A percentile compares a stretch with the other conserved stretches of the same genome.
These are phyloP conservation scores for Leucocoprinus leucothites DNA, from an alignment of 768 basidiomycete genomes.

Conservation along the genomic window DNA sequence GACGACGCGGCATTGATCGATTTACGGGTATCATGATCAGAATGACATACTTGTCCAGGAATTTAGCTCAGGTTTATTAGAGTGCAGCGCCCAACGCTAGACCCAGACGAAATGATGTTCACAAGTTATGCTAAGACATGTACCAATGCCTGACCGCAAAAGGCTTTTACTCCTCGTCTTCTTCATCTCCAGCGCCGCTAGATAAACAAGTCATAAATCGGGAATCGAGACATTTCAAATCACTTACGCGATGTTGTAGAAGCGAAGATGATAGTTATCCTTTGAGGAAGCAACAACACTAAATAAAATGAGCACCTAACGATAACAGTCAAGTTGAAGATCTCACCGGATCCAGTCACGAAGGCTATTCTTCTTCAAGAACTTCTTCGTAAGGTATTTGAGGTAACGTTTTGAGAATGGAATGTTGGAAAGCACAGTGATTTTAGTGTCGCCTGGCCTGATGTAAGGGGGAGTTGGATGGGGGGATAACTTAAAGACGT, in stretches of 20 bases:
- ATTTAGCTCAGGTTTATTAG: background rate
- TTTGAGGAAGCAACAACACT: slow-evolving; percentile 92
- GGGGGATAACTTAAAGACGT: slow-evolving; percentile 26
- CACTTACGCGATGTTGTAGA: slow-evolving; percentile 89
- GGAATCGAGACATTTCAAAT: background rate
- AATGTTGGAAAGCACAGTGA: slow-evolving; percentile 82
- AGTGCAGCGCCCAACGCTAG: background rate
- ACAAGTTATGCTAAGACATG: background rate
- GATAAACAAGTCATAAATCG: slow-evolving; percentile 11
- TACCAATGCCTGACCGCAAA: background rate
- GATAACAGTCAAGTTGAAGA: background rate
- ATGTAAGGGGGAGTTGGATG: background rate
- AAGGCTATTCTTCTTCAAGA: slow-evolving; percentile 95
- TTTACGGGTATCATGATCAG: slow-evolving; percentile 11
- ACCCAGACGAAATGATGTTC: background rate
- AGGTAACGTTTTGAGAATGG: slow-evolving; percentile 96
- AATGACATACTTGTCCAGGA: background rate
- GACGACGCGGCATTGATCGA: slow-evolving; percentile 16
- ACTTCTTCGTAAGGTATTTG: slow-evolving; percentile 99
- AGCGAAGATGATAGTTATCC: slow-evolving; percentile 90
- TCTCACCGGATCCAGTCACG: slow-evolving; percentile 93
- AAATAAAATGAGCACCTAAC: slow-evolving; percentile 9
- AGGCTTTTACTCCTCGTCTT: slow-evolving; percentile 26
- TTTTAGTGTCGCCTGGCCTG: slow-evolving; percentile 65
- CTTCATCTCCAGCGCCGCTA: slow-evolving; percentile 34